Conservation (phyloP, 2,329 filamentous ascomycete genomes). For the Exophiala sp. region DNA sequence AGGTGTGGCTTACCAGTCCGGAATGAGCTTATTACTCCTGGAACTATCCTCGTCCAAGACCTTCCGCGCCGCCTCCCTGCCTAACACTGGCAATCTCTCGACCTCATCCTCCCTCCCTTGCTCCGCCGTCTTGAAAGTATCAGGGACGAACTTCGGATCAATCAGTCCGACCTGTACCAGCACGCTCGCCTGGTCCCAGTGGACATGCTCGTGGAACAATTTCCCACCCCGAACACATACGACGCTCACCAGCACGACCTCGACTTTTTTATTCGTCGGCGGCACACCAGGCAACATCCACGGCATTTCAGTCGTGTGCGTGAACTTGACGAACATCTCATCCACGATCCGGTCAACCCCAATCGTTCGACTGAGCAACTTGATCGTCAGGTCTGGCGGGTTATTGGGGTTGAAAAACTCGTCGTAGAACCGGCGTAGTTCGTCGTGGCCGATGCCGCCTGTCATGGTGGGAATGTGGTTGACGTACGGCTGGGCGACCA, state of each 20-base stretch:
- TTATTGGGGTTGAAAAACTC: constrained; percentile 55
- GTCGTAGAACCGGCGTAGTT: constrained; percentile 51
- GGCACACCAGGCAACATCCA: constrained; percentile 60
- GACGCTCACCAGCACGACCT: constrained; percentile 56
- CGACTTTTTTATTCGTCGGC: constrained; percentile 55
- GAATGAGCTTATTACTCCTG: constrained; percentile 32
- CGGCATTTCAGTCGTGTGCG: constrained; percentile 53
- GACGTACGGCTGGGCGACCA: constrained; percentile 31
- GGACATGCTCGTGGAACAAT: constrained; percentile 56
- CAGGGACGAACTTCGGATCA: constrained; percentile 54
- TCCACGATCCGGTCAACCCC: constrained; percentile 60
- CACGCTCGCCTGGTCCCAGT: constrained; percentile 62
- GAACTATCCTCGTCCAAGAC: constrained; percentile 40
- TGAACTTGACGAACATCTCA: constrained; percentile 56
- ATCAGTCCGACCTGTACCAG: constrained; percentile 57
- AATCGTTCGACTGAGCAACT: constrained; percentile 56
- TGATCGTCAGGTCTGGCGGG: constrained; percentile 50
- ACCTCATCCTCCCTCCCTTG: constrained; percentile 31
- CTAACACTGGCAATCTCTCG: constrained; percentile 40
- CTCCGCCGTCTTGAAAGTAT: constrained; percentile 39
- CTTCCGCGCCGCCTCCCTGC: constrained; percentile 38
- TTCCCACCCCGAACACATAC: constrained; percentile 53
- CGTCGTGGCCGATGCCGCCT: constrained; percentile 41
- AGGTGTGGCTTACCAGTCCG: constrained; percentile 25
- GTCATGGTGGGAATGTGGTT: constrained; percentile 40